These are phyloP conservation scores for Phlebiopsis gigantea DNA, from an alignment of 768 basidiomycete species.

Conservation along the genomic window DNA sequence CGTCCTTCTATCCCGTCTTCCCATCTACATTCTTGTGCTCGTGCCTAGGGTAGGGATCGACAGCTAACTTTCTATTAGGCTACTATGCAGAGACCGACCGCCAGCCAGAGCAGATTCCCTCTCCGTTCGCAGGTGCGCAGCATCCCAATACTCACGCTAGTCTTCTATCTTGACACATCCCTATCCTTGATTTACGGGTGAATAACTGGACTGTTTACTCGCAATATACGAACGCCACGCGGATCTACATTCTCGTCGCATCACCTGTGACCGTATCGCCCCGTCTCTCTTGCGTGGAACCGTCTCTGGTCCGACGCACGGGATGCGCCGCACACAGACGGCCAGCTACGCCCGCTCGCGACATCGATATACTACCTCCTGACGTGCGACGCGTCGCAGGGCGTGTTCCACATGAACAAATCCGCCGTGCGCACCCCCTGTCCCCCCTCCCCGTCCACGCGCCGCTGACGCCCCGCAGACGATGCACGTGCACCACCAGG, in stretches of 20 bases:
- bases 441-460: neutral
- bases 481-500: conserved; percentile 46
- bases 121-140: conserved; percentile 29
- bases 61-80: conserved; percentile 15
- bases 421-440: conserved; percentile 30
- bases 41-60: too few species aligned
- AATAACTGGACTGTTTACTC: neutral
- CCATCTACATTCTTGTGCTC: too few species aligned
- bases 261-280: neutral
- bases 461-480: conserved; percentile 29
- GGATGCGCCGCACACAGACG: conserved; percentile 15
- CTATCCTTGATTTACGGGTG: neutral
- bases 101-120: conserved; percentile 23
- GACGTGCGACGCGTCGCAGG: conserved; percentile 33
- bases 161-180: neutral
- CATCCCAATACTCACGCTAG: neutral
- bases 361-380: conserved; percentile 48
- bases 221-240: neutral
- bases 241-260: neutral
- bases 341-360: conserved; percentile 29
- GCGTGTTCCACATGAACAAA: conserved; percentile 44
- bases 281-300: neutral
- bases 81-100: conserved; percentile 34
- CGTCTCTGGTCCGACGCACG: too few species aligned
- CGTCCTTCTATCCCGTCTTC: too few species aligned